These are phyloP conservation scores for Penicillium ucsense DNA, from an alignment of 495 filamentous ascomycete species.

Conservation along the genomic window DNA sequence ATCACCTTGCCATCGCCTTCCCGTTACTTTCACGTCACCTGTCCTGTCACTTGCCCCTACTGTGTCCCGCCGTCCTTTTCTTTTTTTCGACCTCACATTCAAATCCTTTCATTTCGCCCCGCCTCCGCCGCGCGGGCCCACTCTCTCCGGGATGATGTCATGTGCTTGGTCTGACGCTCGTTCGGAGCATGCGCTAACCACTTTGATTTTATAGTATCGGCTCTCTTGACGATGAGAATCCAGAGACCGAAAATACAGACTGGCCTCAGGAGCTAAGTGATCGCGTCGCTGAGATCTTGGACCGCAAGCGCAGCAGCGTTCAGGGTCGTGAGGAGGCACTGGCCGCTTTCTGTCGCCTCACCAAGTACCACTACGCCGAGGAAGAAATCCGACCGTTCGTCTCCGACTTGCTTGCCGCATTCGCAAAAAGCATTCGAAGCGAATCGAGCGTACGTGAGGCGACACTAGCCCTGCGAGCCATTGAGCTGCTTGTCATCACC, in stretches of 20 bases:
- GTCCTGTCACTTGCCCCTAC: conserved; percentile 6
- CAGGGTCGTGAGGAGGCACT: conserved; percentile 69
- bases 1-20: no score
- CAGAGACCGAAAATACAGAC: conserved; percentile 43
- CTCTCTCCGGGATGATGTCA: conserved; percentile 34
- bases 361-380: conserved; percentile 63
- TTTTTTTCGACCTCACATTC: conserved; percentile 10
- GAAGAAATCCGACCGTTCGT: conserved; percentile 54
- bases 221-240: conserved; percentile 53
- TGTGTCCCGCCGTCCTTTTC: background rate
- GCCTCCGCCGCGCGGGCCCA: conserved; percentile 8
- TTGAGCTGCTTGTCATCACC: conserved; percentile 69
- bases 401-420: conserved; percentile 57
- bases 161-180: conserved; percentile 4
- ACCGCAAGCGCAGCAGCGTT: conserved; percentile 77
- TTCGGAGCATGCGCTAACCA: conserved; percentile 5
- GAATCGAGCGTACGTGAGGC: conserved; percentile 67
- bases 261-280: conserved; percentile 62
- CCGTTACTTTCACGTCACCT: background rate
- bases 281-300: conserved; percentile 70
- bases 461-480: conserved; percentile 58
- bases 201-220: conserved; percentile 12
- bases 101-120: background rate
- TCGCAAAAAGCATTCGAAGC: conserved; percentile 62
- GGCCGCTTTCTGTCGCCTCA: conserved; percentile 56